Conservation (phyloP, 2,329 filamentous ascomycete species). For the Alternaria hordeiaustralica region DNA sequence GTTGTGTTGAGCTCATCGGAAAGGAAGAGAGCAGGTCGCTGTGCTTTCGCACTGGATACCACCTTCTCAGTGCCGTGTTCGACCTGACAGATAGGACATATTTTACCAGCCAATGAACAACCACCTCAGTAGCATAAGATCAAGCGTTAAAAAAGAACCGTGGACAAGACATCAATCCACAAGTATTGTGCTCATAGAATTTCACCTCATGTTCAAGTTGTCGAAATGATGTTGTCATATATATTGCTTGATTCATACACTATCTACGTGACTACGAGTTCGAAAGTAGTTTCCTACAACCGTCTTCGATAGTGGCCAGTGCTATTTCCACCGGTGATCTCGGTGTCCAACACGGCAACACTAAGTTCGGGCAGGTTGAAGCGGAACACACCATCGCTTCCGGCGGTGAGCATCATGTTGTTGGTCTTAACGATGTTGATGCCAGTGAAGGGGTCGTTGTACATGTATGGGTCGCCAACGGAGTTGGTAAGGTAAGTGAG, state of each 20-base stretch:
- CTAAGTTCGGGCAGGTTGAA: slow-evolving; percentile 63
- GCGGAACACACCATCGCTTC: slow-evolving; percentile 56
- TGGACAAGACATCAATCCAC: neutral
- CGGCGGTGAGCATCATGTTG: slow-evolving; percentile 32
- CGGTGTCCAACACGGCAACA: slow-evolving; percentile 61
- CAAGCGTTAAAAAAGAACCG: neutral
- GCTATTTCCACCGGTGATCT: slow-evolving; percentile 6
- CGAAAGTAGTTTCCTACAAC: neutral
- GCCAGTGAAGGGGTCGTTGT: slow-evolving; percentile 56
- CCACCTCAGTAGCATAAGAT: neutral
- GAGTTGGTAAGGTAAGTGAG: slow-evolving; percentile 55
- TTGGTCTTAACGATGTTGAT: slow-evolving; percentile 48
- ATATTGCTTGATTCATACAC: neutral
- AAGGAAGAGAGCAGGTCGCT: slow-evolving; percentile 17
- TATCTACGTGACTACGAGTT: neutral
- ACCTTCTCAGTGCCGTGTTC: slow-evolving; percentile 15
- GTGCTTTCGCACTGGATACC: slow-evolving; percentile 24
- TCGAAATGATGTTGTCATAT: neutral
- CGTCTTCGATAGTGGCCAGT: neutral
- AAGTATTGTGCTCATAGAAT: neutral
- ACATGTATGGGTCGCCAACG: slow-evolving; percentile 46
- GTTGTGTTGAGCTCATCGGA: slow-evolving; percentile 23
- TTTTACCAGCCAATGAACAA: neutral
- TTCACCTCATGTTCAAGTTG: neutral
- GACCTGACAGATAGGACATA: neutral